A percentile compares a stretch with the other conserved stretches of the same genome.
Evolutionary conservation across 257 asterid genomes (phyloP).

Genomic region (Rauvolfia tetraphylla): DNA sequence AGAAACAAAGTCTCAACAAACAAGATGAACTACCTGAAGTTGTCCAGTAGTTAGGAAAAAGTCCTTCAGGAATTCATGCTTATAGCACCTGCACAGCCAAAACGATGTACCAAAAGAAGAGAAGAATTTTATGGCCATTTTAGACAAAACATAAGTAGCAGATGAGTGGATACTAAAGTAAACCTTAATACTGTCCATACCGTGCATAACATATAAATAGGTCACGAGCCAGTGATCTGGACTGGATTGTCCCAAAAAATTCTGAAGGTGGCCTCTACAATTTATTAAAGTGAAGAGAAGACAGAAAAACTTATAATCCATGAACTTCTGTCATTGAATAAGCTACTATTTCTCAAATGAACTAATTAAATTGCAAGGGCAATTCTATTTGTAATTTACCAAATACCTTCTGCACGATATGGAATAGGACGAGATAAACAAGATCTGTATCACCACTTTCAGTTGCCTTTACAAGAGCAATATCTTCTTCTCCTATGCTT

Average conservation of each 20-base stretch:
- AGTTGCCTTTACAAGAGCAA: slow-evolving; percentile 79
- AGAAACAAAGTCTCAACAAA: background rate
- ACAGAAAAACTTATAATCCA: slow-evolving; percentile 5
- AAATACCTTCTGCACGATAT: slow-evolving; percentile 85
- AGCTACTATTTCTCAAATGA: background rate
- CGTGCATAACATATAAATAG: slow-evolving; percentile 79
- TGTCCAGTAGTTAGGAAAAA: slow-evolving; percentile 84
- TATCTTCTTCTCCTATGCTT: slow-evolving; percentile 95
- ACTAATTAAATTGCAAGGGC: background rate
- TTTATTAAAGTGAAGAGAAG: slow-evolving; percentile 15
- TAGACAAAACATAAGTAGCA: background rate
- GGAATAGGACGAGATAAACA: slow-evolving; percentile 89
- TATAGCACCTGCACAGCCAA: slow-evolving; percentile 55
- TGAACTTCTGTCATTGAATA: background rate
- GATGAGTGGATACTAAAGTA: slow-evolving; percentile 4
- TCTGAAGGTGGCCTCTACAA: slow-evolving; percentile 78
- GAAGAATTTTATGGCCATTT: background rate
- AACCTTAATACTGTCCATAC: slow-evolving; percentile 35
- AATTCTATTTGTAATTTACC: slow-evolving; percentile 7
- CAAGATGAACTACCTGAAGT: slow-evolving; percentile 61
- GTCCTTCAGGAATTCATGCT: slow-evolving; percentile 88
- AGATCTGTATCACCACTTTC: slow-evolving; percentile 99
- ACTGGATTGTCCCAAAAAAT: slow-evolving; percentile 76
- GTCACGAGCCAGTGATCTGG: slow-evolving; percentile 89
- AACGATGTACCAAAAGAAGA: slow-evolving; percentile 10